Base-by-base conservation (phyloP, 257 asterid species). In the Rubia yunnanensis region DNA sequence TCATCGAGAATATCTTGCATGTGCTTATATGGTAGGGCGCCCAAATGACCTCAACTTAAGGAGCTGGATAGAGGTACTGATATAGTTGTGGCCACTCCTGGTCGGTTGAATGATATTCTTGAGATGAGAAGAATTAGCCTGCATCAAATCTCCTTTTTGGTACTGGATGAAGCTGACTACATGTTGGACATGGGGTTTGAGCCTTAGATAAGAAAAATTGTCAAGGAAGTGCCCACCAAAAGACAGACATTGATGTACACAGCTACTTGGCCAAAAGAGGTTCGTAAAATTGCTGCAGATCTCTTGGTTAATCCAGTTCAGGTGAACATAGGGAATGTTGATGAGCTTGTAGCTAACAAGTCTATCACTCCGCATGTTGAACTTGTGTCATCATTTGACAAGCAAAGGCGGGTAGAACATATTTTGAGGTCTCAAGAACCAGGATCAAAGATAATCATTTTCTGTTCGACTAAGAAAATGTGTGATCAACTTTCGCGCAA, bases 171-270 rank as follows among this genome's bases (percentile, higher is more conserved):
- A 83, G 99, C 99, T 11, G 99, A 94, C 72, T 84, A 98, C 58
- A 94, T 94, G 99, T 84, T 94, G 78, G 99, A 94, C 88, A 94
- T 94, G 98, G 99, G 99, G 13, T 94, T 94, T 60, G 99, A 94
- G 83, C 99, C 99, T 73, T 98, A 94, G 80, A 94, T 90, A 69
- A 85, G 98, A 85, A 94, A 94, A 78, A 90, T 94, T 72, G 99
- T 94, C 79, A 94, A 88, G 80, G 95, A 81, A 80, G 84, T 94
- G 70, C 95, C 96, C 67, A 59, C 87, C 54, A 92, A 83, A 38
- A 83, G 98, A 71, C 99, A 94, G 73, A 94, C 99, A 60, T 79
- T 94, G 76, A 94, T 90, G 99, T 90, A 80, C 83, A 94, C 99
- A 31, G 98, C 99, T 55, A 94, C 98, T 24, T 94, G 99, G 99